Conservation (phyloP, 345 rosid species). For the Brassica nigra region DNA sequence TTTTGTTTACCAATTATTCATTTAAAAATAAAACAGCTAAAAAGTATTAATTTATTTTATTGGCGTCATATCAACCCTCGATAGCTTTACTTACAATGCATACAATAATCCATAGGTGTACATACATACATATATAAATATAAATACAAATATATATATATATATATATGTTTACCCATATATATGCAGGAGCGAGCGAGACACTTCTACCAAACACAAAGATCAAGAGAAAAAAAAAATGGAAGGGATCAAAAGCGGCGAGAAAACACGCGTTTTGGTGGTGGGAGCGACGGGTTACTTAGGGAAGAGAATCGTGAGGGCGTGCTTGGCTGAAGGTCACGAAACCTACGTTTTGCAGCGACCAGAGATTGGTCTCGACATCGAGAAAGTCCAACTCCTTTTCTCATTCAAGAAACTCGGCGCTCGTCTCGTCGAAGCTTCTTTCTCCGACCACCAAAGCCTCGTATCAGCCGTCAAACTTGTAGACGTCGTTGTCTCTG, state of each 20-base stretch:
- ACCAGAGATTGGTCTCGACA: slow-evolving; percentile 64
- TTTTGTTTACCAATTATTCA: slow-evolving; percentile 7
- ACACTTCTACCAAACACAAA: slow-evolving; percentile 5
- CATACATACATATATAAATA: not conserved
- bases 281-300: slow-evolving; percentile 79
- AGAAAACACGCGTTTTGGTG: slow-evolving; percentile 56
- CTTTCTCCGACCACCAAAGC: slow-evolving; percentile 55
- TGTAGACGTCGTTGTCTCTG: slow-evolving; percentile 77
- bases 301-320: slow-evolving; percentile 78
- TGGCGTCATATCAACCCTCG: slow-evolving; percentile 11
- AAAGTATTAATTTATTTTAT: not conserved
- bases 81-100: slow-evolving; percentile 39
- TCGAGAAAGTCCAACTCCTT: slow-evolving; percentile 70
- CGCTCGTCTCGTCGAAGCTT: slow-evolving; percentile 56
- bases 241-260: slow-evolving; percentile 13
- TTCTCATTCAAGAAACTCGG: slow-evolving; percentile 63
- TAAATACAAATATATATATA: not conserved
- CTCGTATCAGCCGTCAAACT: slow-evolving; percentile 54
- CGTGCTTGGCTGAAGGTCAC: slow-evolving; percentile 69
- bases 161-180: slow-evolving; percentile 15
- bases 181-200: not conserved
- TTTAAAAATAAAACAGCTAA: not conserved
- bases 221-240: not conserved
- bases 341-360: slow-evolving; percentile 63
- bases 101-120: slow-evolving; percentile 31